phyloP scores from a whole-genome alignment of 1,139 yeast species.

The Blastobotrys apis region DNA sequence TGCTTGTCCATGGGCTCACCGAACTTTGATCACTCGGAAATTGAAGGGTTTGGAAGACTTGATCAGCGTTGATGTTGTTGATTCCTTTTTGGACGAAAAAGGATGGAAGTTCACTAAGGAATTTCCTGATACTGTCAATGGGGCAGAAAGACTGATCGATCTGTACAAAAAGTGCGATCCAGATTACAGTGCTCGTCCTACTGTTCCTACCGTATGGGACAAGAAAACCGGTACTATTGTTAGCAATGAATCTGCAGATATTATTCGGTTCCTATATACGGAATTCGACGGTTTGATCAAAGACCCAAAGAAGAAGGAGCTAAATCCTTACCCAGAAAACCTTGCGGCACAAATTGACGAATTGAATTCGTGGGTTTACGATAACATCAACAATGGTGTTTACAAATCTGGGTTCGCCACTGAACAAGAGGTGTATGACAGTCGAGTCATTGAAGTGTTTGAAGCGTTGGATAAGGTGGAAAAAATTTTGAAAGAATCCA shows the following conservation, averaged over 20 bases:
- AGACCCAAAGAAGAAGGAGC: conserved; percentile 44
- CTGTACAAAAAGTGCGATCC: conserved; percentile 73
- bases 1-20: conserved; percentile 97
- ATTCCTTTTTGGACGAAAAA: conserved; percentile 75
- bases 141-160: conserved; percentile 58
- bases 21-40: conserved; percentile 70
- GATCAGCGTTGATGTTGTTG: conserved; percentile 64
- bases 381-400: conserved; percentile 86
- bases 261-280: conserved; percentile 74
- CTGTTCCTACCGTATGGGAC: conserved; percentile 95
- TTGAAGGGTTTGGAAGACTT: conserved; percentile 68
- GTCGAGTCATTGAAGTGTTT: conserved; percentile 63
- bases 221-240: conserved; percentile 76
- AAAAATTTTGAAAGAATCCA: conserved; percentile 50
- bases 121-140: conserved; percentile 54
- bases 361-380: conserved; percentile 79
- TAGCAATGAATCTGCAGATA: conserved; percentile 84
- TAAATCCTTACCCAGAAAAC: conserved; percentile 62
- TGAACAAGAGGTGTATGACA: conserved; percentile 75
- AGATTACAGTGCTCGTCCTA: conserved; percentile 72
- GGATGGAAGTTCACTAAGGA: conserved; percentile 81
- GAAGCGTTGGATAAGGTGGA: conserved; percentile 73
- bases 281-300: conserved; percentile 53
- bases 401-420: conserved; percentile 92
- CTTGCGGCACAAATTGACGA: conserved; percentile 62